Evolutionary conservation across 2,329 filamentous ascomycete species (phyloP).

Genomic region (Colletotrichum sp.): DNA sequence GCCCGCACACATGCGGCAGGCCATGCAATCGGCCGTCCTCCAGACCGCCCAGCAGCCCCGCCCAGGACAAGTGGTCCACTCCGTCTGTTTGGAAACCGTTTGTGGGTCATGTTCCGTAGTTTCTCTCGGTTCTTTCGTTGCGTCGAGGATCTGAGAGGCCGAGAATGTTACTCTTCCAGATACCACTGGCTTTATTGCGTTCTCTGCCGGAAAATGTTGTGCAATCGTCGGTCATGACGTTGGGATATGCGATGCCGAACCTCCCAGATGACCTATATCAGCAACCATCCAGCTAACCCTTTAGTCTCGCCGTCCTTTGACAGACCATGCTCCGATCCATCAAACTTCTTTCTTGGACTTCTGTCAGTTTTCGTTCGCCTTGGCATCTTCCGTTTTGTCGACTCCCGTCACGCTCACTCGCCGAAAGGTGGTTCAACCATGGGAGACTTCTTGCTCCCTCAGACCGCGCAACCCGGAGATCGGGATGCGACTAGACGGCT

Average conservation of each 20-base stretch:
- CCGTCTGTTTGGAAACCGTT: not conserved
- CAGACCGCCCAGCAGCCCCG: not conserved
- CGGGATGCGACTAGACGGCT: not conserved
- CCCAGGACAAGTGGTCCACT: not conserved
- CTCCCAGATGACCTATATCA: not conserved
- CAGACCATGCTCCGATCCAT: not conserved
- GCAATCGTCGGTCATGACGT: not conserved
- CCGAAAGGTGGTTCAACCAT: not conserved
- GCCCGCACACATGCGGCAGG: not conserved
- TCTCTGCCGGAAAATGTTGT: not conserved
- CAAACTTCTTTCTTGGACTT: not conserved
- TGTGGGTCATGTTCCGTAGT: not conserved
- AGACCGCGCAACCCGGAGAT: not conserved
- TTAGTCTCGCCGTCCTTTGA: not conserved
- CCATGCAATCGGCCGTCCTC: not conserved
- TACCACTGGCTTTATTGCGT: not conserved
- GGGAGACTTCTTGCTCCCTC: not conserved
- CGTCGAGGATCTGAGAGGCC: not conserved
- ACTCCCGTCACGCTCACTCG: not conserved
- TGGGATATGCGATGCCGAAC: not conserved
- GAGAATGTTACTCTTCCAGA: not conserved
- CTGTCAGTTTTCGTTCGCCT: not conserved
- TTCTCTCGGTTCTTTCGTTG: not conserved
- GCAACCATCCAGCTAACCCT: not conserved
- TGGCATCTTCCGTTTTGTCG: not conserved